Conservation (phyloP, 78 protist genomes). For the Cavenderia fasciculata region DNA sequence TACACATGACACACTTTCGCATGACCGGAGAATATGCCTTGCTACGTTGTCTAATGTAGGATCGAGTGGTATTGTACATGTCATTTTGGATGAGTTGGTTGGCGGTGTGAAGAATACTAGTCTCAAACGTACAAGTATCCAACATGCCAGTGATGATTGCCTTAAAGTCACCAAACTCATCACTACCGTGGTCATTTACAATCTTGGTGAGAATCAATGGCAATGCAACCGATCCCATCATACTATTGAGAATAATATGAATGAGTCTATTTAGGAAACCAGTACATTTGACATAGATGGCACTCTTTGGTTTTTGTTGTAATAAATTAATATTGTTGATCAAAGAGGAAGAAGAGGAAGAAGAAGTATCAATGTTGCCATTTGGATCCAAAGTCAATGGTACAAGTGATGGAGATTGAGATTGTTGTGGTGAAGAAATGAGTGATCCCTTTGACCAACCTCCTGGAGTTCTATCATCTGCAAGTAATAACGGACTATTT, state of each 20-base stretch:
- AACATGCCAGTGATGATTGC: slow-evolving; percentile 43
- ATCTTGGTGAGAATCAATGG: slow-evolving; percentile 44
- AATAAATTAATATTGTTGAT: too few species aligned
- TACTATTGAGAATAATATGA: slow-evolving; percentile 35
- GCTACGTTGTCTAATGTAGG: slow-evolving; percentile 3
- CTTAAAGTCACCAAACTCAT: slow-evolving; percentile 72
- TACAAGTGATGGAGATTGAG: neutral
- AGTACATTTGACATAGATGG: slow-evolving; percentile 21
- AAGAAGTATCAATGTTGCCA: too few species aligned
- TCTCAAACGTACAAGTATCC: slow-evolving; percentile 65
- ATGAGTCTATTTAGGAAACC: slow-evolving; percentile 28
- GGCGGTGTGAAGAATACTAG: slow-evolving; percentile 57
- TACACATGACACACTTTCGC: slow-evolving; percentile 38
- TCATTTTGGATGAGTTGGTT: slow-evolving; percentile 50
- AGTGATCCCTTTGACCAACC: neutral
- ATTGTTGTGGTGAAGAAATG: neutral
- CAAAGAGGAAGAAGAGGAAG: too few species aligned
- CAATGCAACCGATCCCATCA: slow-evolving; percentile 79
- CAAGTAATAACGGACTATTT: too few species aligned
- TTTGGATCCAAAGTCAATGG: too few species aligned
- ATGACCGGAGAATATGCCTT: slow-evolving; percentile 43
- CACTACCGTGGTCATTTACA: slow-evolving; percentile 64
- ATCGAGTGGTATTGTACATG: slow-evolving; percentile 41
- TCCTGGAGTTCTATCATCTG: too few species aligned
- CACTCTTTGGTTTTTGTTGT: neutral